Base-by-base conservation (phyloP, 495 filamentous ascomycete species). In the Cercophora sp. region DNA sequence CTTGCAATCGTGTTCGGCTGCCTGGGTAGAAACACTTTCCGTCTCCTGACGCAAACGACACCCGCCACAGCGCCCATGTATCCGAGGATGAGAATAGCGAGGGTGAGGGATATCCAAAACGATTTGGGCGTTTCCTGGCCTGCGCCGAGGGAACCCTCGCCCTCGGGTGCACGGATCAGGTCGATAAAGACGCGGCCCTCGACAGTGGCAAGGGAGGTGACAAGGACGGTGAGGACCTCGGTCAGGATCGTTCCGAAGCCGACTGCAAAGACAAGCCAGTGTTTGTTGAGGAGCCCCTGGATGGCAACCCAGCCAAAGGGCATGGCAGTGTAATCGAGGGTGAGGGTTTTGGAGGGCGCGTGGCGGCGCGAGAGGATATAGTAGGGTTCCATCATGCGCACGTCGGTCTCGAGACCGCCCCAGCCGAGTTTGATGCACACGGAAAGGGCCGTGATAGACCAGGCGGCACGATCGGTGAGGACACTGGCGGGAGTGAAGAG, bases 311-410 rank as follows among this genome's bases (percentile, higher is more conserved):
- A 81, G 16, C 83, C 85, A 48, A 85, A 85, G 18, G 85, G 80
- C 52, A 83, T 81, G 24, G 82, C 81, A 0, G 82, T 85, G 51
- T 88, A 89, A 64, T 89, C 86, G 0, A 89, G 76, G 0, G 82
- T 83, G 1, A 89, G 74, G 18, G 79, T 83, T 32, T 74, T 75
- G 13, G 82, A 70, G 0, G 78, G 79, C 2, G 85, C 84, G 55
- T 85, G 78, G 1, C 86, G 77, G 26, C 70, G 66, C 3, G 77
- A 81, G 8, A 89, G 76, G 55, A 85, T 78, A 66, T 84, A 87
- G 59, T 85, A 89, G 4, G 86, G 86, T 62, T 89, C 85, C 54
- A 87, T 78, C 78, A 89, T 84, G 46, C 86, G 79, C 39, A 89
- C 72, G 46, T 82, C 79, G 43, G 77, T 83, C 53, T 89, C 86